These are phyloP conservation scores for Neurospora sp. DNA, from an alignment of 2,329 filamentous ascomycete genomes.

Conservation along the genomic window DNA sequence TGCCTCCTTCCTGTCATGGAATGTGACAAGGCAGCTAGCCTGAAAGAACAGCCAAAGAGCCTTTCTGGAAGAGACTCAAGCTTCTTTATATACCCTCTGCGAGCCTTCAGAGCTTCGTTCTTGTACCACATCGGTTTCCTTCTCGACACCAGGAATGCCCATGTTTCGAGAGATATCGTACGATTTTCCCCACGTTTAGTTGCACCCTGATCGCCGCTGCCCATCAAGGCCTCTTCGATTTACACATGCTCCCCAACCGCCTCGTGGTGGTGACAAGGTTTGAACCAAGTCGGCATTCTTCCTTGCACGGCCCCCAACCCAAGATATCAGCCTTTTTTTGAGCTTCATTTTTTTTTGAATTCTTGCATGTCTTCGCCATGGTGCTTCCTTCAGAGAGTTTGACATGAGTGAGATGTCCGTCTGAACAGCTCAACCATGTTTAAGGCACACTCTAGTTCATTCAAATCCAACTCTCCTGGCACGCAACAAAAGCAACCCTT, in stretches of 20 bases:
- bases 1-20: not conserved
- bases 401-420: not conserved
- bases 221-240: not conserved
- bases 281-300: not conserved
- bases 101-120: not conserved
- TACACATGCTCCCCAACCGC: not conserved
- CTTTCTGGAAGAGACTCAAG: not conserved
- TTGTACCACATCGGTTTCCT: not conserved
- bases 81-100: not conserved
- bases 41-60: not conserved
- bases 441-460: not conserved
- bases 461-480: not conserved
- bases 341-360: not conserved
- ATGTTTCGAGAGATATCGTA: not conserved
- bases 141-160: not conserved
- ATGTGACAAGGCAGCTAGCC: not conserved
- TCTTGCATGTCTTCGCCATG: not conserved
- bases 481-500: not conserved
- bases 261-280: not conserved
- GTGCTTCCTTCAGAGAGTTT: not conserved
- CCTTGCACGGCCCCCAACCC: not conserved
- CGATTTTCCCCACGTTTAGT: not conserved
- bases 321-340: not conserved
- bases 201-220: not conserved
- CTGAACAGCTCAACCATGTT: not conserved